Conservation (phyloP, 257 asterid genomes). For the Dorcoceras hygrometricum region DNA sequence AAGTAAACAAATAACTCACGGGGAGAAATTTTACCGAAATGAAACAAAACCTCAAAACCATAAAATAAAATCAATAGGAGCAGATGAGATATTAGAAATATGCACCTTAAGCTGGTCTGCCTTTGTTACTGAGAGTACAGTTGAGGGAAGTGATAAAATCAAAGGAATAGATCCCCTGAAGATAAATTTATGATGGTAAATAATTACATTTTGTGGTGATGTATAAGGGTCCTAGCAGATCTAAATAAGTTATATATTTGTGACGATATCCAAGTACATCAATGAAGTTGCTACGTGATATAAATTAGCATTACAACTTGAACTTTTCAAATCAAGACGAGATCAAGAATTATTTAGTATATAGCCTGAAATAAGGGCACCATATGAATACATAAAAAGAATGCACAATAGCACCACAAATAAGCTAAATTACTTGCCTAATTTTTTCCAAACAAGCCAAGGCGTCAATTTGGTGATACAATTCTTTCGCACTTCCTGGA, state of each 20-base stretch:
- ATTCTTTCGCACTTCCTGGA: constrained; percentile 78
- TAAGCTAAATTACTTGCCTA: constrained; percentile 42
- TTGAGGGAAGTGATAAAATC: constrained; percentile 76
- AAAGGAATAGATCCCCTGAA: constrained; percentile 79
- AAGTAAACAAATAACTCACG: not conserved
- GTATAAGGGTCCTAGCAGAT: not conserved
- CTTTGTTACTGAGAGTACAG: constrained; percentile 71
- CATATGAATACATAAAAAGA: constrained; percentile 2
- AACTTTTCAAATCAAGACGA: not conserved
- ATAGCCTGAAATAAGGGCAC: constrained; percentile 16
- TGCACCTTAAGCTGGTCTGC: constrained; percentile 85
- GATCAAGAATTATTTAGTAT: constrained; percentile 13
- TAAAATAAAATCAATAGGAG: constrained; percentile 19
- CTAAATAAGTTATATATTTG: no score
- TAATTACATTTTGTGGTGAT: not conserved
- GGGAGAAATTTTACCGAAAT: constrained; percentile 15
- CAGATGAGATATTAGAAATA: constrained; percentile 22
- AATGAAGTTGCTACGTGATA: constrained; percentile 1
- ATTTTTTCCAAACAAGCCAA: constrained; percentile 68
- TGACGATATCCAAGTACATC: no score
- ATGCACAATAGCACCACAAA: not conserved
- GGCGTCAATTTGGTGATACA: constrained; percentile 81
- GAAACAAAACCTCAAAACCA: not conserved
- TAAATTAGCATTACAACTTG: constrained; percentile 6
- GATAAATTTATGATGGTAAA: not conserved